Evolutionary conservation across 192 early-diverging fungal genomes (phyloP), one percentile per base, ranked within the genome.

Genomic region (Coemansia sp.): DNA sequence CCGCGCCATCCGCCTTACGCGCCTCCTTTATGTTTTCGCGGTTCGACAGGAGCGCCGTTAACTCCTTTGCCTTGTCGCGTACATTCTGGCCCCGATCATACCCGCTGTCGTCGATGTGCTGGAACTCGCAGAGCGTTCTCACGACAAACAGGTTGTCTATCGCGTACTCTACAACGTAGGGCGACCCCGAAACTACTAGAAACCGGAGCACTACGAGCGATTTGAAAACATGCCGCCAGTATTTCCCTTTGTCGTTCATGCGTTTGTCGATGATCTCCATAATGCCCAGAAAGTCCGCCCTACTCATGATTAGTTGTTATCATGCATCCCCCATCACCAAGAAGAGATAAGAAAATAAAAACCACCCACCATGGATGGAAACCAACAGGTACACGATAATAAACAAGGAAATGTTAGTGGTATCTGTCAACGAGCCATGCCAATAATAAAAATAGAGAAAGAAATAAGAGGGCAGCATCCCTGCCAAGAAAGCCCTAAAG

Each of bases 141-240:
- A 99, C 93, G 48, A 97, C 86, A 68, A 93, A 93, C 9, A 95
- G 54, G 77, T 99, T 98, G 65, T 95, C 89, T 43, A 91, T 86
- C 6, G 93, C 87, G 70, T 99, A 97, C 49, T 87, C 64, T 50
- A 96, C 91, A 37, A 98, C 92, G 56, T 86, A 85, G 48, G 95
- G 93, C 21, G 94, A 93, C 26, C 97, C 97, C 56, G 85, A 74
- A 60, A 92, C 86, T 23, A 99, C 77, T 44, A 95, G 86, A 71
- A 92, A 96, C 70, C 96, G 91, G 21, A 97, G 84, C 45, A 99
- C 70, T 6, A 86, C 90, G 40, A 99, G 83, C 3, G 93, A 89
- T 85, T 99, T 99, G 77, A 93, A 98, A 38, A 99, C 96, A 79
- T 99, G 97, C 63, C 96, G 85, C 97, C 97, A 99, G 84, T 96